These are phyloP conservation scores for Tetracladium marchalianum DNA, from an alignment of 495 filamentous ascomycete species.

Conservation along the genomic window DNA sequence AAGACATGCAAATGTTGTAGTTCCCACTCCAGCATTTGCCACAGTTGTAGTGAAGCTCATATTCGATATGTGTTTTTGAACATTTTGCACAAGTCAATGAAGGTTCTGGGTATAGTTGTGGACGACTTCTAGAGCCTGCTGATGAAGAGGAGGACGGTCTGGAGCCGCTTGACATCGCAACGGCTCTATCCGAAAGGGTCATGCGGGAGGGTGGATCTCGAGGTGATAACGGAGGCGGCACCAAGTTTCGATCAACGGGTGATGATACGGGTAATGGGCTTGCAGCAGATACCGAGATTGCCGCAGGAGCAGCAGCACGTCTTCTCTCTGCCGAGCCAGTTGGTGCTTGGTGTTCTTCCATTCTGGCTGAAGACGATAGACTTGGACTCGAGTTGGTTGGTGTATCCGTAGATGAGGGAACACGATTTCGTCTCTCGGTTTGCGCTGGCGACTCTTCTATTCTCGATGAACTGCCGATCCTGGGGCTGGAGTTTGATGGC, in stretches of 20 bases:
- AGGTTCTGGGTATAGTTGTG: slow-evolving; percentile 54
- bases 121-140: slow-evolving; percentile 19
- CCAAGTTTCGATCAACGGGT: slow-evolving; percentile 9
- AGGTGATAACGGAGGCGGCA: slow-evolving; percentile 17
- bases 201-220: slow-evolving; percentile 1
- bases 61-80: slow-evolving; percentile 56
- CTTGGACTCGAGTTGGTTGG: slow-evolving; percentile 5
- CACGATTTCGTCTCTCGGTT: background rate
- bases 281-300: slow-evolving; percentile 9
- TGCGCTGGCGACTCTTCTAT: slow-evolving; percentile 2
- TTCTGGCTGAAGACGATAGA: background rate
- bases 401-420: too few relatives aligned
- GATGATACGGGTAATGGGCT: background rate
- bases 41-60: slow-evolving; percentile 75
- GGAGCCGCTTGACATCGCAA: slow-evolving; percentile 16
- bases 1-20: slow-evolving; percentile 69
- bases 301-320: slow-evolving; percentile 16
- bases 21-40: slow-evolving; percentile 52
- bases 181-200: slow-evolving; percentile 14
- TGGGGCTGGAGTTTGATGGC: slow-evolving; percentile 6
- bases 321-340: slow-evolving; percentile 1
- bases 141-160: slow-evolving; percentile 19
- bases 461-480: slow-evolving; percentile 1
- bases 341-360: slow-evolving; percentile 1
- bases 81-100: slow-evolving; percentile 64